Conservation (phyloP, 352 stramenopile species). For the Phytophthora cryptogea region DNA sequence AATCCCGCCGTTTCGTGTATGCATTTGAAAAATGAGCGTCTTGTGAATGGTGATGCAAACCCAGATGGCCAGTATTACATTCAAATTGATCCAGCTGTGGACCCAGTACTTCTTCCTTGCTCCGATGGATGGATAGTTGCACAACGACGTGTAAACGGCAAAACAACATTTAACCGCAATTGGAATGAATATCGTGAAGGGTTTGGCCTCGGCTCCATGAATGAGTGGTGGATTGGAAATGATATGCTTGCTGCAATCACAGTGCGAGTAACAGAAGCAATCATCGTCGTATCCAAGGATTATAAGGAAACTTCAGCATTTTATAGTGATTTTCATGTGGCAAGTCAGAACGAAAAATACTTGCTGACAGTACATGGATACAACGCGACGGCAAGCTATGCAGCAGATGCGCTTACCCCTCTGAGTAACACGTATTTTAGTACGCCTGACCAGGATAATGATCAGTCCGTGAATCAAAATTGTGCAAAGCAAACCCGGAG, state of each 20-base stretch:
- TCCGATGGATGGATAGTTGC: constrained; percentile 66
- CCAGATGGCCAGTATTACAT: constrained; percentile 62
- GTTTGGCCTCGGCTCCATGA: constrained; percentile 48
- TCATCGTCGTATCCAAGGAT: constrained; percentile 58
- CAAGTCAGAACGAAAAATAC: constrained; percentile 49
- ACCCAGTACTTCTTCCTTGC: constrained; percentile 44
- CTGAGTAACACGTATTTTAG: constrained; percentile 71
- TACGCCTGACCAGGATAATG: constrained; percentile 59
- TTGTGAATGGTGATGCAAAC: constrained; percentile 46
- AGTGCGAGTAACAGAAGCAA: constrained; percentile 40
- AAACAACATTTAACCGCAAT: constrained; percentile 61
- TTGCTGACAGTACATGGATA: constrained; percentile 50
- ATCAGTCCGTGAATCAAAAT: constrained; percentile 45
- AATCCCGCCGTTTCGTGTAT: constrained; percentile 51
- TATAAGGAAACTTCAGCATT: constrained; percentile 42
- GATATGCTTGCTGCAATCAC: constrained; percentile 43
- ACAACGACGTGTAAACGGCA: constrained; percentile 48
- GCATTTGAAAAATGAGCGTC: constrained; percentile 49
- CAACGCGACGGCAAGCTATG: constrained; percentile 36
- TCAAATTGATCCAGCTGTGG: constrained; percentile 32
- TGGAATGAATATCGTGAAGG: constrained; percentile 64
- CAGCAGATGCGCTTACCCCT: constrained; percentile 41
- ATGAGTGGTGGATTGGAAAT: constrained; percentile 73
- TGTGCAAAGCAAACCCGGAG: constrained; percentile 50
- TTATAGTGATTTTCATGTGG: constrained; percentile 56